Evolutionary conservation across 1,284 basidiomycete genomes (phyloP).

Genomic region (Filobasidium uniguttulatum): DNA sequence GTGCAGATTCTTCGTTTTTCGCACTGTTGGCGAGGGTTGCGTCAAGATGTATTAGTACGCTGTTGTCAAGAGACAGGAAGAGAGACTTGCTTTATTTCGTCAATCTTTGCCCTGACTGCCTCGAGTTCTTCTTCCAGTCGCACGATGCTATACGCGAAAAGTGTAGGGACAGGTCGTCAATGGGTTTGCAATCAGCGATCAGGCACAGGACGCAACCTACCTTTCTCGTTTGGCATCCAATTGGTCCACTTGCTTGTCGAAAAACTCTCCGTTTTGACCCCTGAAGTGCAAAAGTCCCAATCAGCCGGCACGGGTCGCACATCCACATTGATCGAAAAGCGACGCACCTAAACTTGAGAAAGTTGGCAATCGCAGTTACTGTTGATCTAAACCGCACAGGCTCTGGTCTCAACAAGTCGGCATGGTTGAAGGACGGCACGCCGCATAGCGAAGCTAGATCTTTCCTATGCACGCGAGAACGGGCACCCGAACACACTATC

Average conservation of each 20-base stretch:
- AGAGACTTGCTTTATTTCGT: not conserved
- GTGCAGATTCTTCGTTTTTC: not conserved
- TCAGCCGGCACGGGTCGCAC: not conserved
- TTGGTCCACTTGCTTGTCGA: not conserved
- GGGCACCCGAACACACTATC: not conserved
- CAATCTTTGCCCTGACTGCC: not conserved
- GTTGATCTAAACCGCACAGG: not conserved
- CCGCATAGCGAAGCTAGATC: not conserved
- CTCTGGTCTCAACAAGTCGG: conserved; percentile 1
- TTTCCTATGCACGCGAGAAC: not conserved
- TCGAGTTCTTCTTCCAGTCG: not conserved
- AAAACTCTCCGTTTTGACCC: not conserved
- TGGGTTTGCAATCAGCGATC: not conserved
- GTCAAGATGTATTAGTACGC: not conserved
- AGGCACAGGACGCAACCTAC: not conserved
- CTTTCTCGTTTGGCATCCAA: not conserved
- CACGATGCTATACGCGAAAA: not conserved
- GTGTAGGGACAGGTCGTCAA: not conserved
- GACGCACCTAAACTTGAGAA: not conserved
- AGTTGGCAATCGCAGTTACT: conserved; percentile 1
- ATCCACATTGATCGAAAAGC: not conserved
- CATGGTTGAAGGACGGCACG: not conserved
- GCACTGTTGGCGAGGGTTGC: not conserved
- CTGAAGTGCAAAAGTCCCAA: not conserved
- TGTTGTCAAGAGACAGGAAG: not conserved